These are phyloP conservation scores for Lasiosphaeria hispida DNA, from an alignment of 495 filamentous ascomycete genomes.

Conservation along the genomic window DNA sequence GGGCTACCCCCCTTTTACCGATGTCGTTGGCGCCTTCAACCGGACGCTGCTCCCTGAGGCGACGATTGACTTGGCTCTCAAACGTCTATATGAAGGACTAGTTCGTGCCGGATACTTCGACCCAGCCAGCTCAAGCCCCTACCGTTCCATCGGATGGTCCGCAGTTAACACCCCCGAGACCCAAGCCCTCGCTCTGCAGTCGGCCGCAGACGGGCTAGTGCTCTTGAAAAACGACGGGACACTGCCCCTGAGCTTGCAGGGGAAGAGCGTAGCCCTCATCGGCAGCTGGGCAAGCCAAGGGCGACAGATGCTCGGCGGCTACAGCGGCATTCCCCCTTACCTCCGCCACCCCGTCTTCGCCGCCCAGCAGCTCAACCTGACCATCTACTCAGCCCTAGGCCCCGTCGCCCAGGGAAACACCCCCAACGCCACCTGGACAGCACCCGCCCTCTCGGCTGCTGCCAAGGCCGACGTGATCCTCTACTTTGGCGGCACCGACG, in stretches of 20 bases:
- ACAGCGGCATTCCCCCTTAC: slow-evolving; percentile 38
- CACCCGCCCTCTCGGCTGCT: slow-evolving; percentile 39
- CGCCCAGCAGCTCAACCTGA: slow-evolving; percentile 30
- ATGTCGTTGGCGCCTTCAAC: slow-evolving; percentile 33
- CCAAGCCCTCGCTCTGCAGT: slow-evolving; percentile 34
- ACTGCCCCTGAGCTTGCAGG: too few relatives aligned
- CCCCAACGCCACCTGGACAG: slow-evolving; percentile 56
- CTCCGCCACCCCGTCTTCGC: slow-evolving; percentile 35
- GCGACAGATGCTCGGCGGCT: slow-evolving; percentile 38
- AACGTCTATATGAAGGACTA: slow-evolving; percentile 35
- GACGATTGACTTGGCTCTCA: slow-evolving; percentile 34
- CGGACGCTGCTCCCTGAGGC: slow-evolving; percentile 34
- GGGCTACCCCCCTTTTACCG: slow-evolving; percentile 26
- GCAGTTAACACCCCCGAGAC: slow-evolving; percentile 34
- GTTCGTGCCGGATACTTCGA: slow-evolving; percentile 40
- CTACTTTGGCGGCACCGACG: slow-evolving; percentile 45
- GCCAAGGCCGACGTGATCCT: slow-evolving; percentile 38
- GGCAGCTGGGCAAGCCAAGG: slow-evolving; percentile 41
- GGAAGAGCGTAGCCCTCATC: too few relatives aligned
- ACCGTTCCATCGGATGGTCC: slow-evolving; percentile 30
- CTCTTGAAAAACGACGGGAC: slow-evolving; percentile 40
- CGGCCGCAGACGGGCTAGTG: slow-evolving; percentile 33
- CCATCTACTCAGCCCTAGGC: slow-evolving; percentile 22
- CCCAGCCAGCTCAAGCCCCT: slow-evolving; percentile 24
- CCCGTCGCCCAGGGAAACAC: slow-evolving; percentile 43